Evolutionary conservation across 1,284 basidiomycete genomes (phyloP).

Genomic region (Uromyces viciae-fabae): DNA sequence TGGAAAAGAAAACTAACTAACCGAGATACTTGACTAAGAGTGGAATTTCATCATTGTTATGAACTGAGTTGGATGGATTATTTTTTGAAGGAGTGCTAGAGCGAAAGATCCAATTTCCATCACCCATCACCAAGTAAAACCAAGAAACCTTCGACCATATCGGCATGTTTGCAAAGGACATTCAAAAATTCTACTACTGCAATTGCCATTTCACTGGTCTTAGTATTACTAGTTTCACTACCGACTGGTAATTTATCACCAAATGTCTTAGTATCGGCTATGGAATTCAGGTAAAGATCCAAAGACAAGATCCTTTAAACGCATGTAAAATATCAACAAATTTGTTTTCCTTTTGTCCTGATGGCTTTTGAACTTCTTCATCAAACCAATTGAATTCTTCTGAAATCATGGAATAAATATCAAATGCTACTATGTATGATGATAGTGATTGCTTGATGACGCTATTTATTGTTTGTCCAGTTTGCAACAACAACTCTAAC

Average conservation of each 20-base stretch:
- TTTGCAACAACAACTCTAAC: slow-evolving; percentile 48
- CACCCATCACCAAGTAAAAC: slow-evolving; percentile 50
- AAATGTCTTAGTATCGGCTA: slow-evolving; percentile 51
- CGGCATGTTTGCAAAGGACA: slow-evolving; percentile 50
- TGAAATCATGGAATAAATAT: slow-evolving; percentile 47
- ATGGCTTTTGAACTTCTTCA: slow-evolving; percentile 49
- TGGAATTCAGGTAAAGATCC: slow-evolving; percentile 51
- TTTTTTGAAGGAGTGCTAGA: slow-evolving; percentile 20
- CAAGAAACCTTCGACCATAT: slow-evolving; percentile 51
- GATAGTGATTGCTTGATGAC: slow-evolving; percentile 50
- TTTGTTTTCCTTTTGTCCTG: slow-evolving; percentile 53
- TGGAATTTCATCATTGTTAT: slow-evolving; percentile 45
- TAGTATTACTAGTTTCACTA: slow-evolving; percentile 47
- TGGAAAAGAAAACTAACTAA: no score
- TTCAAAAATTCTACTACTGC: slow-evolving; percentile 52
- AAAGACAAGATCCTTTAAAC: slow-evolving; percentile 52
- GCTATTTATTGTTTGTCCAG: slow-evolving; percentile 49
- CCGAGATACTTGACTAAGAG: slow-evolving; percentile 48
- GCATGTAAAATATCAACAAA: slow-evolving; percentile 51
- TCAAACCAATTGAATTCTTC: slow-evolving; percentile 50
- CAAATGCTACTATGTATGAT: slow-evolving; percentile 51
- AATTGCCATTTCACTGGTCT: slow-evolving; percentile 48
- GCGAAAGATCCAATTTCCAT: slow-evolving; percentile 53
- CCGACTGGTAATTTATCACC: slow-evolving; percentile 48
- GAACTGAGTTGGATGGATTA: neutral